Evolutionary conservation across 2,329 filamentous ascomycete species (phyloP).

Genomic region (Incumbomyces lentus): DNA sequence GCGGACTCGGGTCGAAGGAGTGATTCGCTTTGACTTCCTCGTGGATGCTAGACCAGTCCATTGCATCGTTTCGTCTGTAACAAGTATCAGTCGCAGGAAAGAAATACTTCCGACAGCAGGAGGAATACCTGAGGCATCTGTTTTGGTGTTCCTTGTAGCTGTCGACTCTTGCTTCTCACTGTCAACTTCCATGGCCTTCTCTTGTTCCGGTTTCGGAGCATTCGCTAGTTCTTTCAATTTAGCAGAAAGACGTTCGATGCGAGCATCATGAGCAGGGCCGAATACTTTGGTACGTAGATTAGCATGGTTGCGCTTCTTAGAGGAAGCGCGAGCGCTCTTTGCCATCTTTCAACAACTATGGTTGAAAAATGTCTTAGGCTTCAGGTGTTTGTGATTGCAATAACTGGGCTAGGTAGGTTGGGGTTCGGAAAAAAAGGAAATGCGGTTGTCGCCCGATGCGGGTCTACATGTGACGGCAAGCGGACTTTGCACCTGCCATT

Average conservation of each 20-base stretch:
- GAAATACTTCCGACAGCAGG: too few species aligned
- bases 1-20: slow-evolving; percentile 9
- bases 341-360: slow-evolving; percentile 53
- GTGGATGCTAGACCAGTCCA: slow-evolving; percentile 9
- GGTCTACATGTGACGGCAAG: neutral
- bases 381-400: too few species aligned
- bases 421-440: too few species aligned
- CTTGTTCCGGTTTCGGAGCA: slow-evolving; percentile 53
- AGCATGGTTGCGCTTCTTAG: slow-evolving; percentile 71
- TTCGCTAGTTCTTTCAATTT: slow-evolving; percentile 73
- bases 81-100: neutral
- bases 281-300: slow-evolving; percentile 73
- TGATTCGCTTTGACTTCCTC: slow-evolving; percentile 8
- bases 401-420: too few species aligned
- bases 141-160: slow-evolving; percentile 21
- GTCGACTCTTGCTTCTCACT: slow-evolving; percentile 34
- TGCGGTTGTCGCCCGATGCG: too few species aligned
- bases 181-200: slow-evolving; percentile 33
- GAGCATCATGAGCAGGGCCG: slow-evolving; percentile 67
- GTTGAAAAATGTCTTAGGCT: too few species aligned
- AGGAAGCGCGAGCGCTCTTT: slow-evolving; percentile 71
- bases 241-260: slow-evolving; percentile 71
- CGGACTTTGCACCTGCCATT: too few species aligned
- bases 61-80: slow-evolving; percentile 16
- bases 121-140: neutral